Conservation (phyloP, 2,329 filamentous ascomycete genomes). For the Fusarium succisae region DNA sequence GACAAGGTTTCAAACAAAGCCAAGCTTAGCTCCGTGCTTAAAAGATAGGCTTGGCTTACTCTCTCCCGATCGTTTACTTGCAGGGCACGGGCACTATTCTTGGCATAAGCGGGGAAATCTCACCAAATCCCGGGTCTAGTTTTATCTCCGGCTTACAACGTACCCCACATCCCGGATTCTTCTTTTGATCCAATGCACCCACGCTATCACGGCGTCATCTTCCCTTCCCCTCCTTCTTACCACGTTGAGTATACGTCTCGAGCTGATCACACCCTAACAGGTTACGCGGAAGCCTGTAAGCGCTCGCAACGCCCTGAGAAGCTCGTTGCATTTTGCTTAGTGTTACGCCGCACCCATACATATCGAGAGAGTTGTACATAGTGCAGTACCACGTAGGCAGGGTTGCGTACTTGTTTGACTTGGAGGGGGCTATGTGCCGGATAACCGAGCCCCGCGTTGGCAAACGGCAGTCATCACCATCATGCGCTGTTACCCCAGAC, state of each 20-base stretch:
- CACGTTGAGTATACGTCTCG: background rate
- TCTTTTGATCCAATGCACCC: background rate
- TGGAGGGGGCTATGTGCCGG: slow-evolving; percentile 25
- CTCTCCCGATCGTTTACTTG: background rate
- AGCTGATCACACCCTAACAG: background rate
- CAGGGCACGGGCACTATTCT: background rate
- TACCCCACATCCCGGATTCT: background rate
- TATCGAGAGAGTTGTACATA: too few species aligned
- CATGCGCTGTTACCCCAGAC: slow-evolving; percentile 12
- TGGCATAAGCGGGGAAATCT: background rate
- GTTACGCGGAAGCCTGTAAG: background rate
- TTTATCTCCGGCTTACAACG: background rate
- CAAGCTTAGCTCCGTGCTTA: background rate
- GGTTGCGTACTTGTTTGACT: background rate
- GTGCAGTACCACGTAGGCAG: background rate
- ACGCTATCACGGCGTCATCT: background rate
- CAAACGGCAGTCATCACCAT: slow-evolving; percentile 11
- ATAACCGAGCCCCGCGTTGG: slow-evolving; percentile 27
- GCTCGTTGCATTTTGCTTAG: too few species aligned
- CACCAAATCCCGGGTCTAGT: background rate
- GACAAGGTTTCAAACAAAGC: background rate
- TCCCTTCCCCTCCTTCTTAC: background rate
- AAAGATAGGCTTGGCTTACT: background rate
- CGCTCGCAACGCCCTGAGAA: background rate
- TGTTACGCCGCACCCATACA: background rate